Evolutionary conservation across 1,284 basidiomycete genomes (phyloP), one percentile per base, ranked within the genome.

Genomic region (Puccinia polysora): DNA sequence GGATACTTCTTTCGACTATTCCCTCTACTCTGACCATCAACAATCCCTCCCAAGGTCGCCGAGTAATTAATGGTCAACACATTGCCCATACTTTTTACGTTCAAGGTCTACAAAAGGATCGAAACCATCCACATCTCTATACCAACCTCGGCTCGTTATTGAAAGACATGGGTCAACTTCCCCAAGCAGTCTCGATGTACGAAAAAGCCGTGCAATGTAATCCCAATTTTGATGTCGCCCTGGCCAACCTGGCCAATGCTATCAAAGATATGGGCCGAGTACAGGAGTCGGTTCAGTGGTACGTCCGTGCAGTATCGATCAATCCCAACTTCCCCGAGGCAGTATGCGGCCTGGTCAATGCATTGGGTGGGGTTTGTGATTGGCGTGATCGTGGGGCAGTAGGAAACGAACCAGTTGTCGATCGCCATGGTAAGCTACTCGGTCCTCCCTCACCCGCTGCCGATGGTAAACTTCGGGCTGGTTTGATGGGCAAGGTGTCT

Each of bases 181-280:
- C 80, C 0, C 81, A 83, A 73, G 86, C 85, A 1, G 83, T 87
- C 73, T 82, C 81, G 56, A 81, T 83, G 76, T 85, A 85, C 75
- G 78, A 79, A 68, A 81, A 82, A 68, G 86, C 85, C 1, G 80
- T 87, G 34, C 77, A 83, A 69, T 80, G 78, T 73, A 85, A 86
- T 58, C 85, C 86, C 2, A 83, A 83, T 75, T 84, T 84, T 70
- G 86, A 86, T 65, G 83, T 86, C 60, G 86, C 86, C 0, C 80
- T 86, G 10, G 85, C 85, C 20, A 86, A 87, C 74, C 80, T 86
- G 74, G 86, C 83, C n/a, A 86, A 86, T 76, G 84, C 84, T 0
- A 79, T 86, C 76, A 84, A 84, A 75, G 84, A 85, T 73, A 78
- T 78, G 73, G 84, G 84, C 18, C 81, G 82, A 45, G 80, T 82